Conservation (phyloP, 805 yeast species). For the Tetrapisispora taiwanensis region DNA sequence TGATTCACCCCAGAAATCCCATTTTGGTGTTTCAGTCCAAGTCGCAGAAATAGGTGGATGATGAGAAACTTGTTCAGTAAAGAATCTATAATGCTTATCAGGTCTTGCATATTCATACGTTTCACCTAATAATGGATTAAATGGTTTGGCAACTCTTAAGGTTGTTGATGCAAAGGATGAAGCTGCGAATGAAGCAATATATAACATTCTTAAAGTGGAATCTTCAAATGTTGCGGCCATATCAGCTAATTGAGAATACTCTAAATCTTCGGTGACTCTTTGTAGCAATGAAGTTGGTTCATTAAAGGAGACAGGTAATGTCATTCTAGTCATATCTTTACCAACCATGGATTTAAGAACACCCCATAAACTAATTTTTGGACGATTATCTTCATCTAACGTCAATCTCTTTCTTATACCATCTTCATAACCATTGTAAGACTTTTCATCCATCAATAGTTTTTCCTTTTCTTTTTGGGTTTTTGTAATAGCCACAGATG, state of each 20-base stretch:
- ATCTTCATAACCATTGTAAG: constrained; percentile 75
- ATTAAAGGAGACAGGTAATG: constrained; percentile 93
- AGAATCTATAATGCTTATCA: constrained; percentile 71
- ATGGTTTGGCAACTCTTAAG: constrained; percentile 89
- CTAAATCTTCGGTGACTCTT: constrained; percentile 91
- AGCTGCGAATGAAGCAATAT: constrained; percentile 88
- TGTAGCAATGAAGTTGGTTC: constrained; percentile 90
- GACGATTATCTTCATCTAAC: constrained; percentile 76
- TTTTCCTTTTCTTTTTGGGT: constrained; percentile 22
- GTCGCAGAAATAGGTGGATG: constrained; percentile 95
- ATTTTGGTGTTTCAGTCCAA: constrained; percentile 69
- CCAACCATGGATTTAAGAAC: constrained; percentile 90
- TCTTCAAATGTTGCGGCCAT: constrained; percentile 66
- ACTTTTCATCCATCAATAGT: constrained; percentile 30
- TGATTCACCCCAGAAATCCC: constrained; percentile 94
- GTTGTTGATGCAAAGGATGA: constrained; percentile 90
- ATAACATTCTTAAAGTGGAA: constrained; percentile 71
- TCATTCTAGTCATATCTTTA: constrained; percentile 92
- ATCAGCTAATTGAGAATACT: constrained; percentile 68
- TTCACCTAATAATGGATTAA: constrained; percentile 90
- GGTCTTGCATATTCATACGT: constrained; percentile 89
- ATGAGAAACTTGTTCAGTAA: constrained; percentile 91
- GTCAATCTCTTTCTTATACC: constrained; percentile 60
- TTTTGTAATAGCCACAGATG: constrained; percentile 6
- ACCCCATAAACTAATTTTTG: constrained; percentile 85